Percentiles rank a stretch among this genome's conserved stretches.
phyloP scores from a whole-genome alignment of 23 red algal genomes.

The Gracilaria gracilis region DNA sequence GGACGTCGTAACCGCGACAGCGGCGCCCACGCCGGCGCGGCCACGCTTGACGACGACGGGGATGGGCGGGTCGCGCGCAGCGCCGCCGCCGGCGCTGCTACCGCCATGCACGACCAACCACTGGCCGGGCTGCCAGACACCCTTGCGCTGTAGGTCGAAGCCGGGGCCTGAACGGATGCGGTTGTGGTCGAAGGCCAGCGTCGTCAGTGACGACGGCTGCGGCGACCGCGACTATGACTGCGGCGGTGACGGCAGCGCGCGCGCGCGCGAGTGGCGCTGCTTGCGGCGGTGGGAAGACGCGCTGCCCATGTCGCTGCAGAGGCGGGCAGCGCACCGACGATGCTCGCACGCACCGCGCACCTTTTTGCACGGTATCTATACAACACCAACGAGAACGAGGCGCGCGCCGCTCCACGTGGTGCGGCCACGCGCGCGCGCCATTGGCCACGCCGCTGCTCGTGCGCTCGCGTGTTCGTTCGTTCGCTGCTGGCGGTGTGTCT shows the following conservation, averaged over 20 bases:
- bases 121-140: slow-evolving; percentile 52
- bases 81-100: not conserved
- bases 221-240: not conserved
- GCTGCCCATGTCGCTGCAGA: no score
- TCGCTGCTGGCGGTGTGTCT: no score
- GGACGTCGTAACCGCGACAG: no score
- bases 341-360: no score
- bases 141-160: slow-evolving; percentile 43
- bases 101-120: not conserved
- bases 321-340: not conserved
- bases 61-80: slow-evolving; percentile 1
- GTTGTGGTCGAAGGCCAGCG: slow-evolving; percentile 43
- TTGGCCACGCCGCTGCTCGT: not conserved
- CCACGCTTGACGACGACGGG: slow-evolving; percentile 45
- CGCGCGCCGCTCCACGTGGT: no score
- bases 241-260: not conserved
- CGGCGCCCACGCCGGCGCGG: slow-evolving; percentile 48
- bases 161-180: slow-evolving; percentile 44
- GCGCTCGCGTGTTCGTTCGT: no score
- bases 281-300: slow-evolving; percentile 26
- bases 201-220: not conserved
- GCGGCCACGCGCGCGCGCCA: no score
- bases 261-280: not conserved
- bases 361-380: no score
- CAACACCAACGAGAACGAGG: no score